Evolutionary conservation across 192 early-diverging fungal genomes (phyloP).

Genomic region (Linderina pennispora): DNA sequence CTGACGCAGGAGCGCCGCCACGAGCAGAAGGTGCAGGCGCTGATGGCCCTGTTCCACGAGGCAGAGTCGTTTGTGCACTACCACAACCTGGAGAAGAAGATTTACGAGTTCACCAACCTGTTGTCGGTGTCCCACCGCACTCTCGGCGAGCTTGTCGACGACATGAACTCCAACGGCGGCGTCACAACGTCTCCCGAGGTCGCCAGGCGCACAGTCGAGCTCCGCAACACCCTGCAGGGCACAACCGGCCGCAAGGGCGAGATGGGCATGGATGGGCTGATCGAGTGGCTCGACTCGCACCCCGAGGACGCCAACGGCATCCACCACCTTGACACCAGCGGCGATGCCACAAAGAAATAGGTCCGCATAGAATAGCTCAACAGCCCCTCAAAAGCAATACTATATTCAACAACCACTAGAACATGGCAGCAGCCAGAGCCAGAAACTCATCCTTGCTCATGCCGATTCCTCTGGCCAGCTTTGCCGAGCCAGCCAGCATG

Average conservation of each 20-base stretch:
- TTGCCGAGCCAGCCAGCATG: slow-evolving; percentile 18
- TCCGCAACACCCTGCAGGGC: slow-evolving; percentile 35
- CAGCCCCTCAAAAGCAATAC: neutral
- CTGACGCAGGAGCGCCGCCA: slow-evolving; percentile 12
- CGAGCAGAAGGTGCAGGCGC: slow-evolving; percentile 28
- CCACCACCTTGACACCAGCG: neutral
- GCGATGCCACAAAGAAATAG: too few species aligned
- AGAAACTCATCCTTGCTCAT: slow-evolving; percentile 18
- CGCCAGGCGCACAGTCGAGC: slow-evolving; percentile 15
- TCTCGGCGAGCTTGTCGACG: slow-evolving; percentile 27
- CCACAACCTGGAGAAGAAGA: slow-evolving; percentile 24
- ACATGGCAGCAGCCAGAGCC: neutral
- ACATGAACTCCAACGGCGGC: slow-evolving; percentile 19
- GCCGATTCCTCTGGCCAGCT: slow-evolving; percentile 10
- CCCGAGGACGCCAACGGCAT: slow-evolving; percentile 13
- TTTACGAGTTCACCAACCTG: slow-evolving; percentile 7
- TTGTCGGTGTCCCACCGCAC: slow-evolving; percentile 18
- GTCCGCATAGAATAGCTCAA: too few species aligned
- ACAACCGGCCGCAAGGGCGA: slow-evolving; percentile 46
- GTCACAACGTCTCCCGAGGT: slow-evolving; percentile 8
- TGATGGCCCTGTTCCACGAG: slow-evolving; percentile 42
- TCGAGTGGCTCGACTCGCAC: slow-evolving; percentile 29
- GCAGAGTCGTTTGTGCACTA: slow-evolving; percentile 34
- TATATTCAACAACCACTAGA: too few species aligned
- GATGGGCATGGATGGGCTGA: slow-evolving; percentile 62